Conservation (phyloP, 1,284 basidiomycete genomes). For the Trichosporon ovoides region DNA sequence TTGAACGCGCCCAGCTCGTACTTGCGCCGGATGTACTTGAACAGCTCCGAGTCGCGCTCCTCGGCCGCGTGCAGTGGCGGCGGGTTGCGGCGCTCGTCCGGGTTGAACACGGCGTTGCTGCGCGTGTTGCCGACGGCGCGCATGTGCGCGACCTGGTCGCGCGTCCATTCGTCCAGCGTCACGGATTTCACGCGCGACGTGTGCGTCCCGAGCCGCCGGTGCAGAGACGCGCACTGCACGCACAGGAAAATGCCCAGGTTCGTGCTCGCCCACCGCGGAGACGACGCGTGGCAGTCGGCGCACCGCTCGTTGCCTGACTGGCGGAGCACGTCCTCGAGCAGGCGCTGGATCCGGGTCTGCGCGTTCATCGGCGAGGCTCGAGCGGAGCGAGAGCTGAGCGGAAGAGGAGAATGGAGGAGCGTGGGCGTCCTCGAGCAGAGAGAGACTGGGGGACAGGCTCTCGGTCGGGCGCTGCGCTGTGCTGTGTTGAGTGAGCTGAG, state of each 20-base stretch:
- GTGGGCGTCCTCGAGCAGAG: too few species aligned
- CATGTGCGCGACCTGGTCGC: conserved; percentile 41
- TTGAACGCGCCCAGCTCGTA: conserved; percentile 46
- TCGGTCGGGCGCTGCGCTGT: too few species aligned
- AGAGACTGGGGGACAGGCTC: too few species aligned
- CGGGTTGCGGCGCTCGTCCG: conserved; percentile 40
- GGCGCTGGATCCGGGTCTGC: conserved; percentile 40
- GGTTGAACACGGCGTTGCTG: conserved; percentile 44
- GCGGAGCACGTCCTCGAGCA: conserved; percentile 43
- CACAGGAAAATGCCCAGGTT: conserved; percentile 47
- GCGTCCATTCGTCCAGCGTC: conserved; percentile 47
- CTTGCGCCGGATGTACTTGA: conserved; percentile 45
- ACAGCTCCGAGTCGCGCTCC: conserved; percentile 46
- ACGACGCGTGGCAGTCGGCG: conserved; percentile 43
- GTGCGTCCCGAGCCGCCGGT: conserved; percentile 48
- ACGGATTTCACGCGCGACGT: conserved; percentile 47
- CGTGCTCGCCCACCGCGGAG: conserved; percentile 46
- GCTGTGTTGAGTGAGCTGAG: not conserved
- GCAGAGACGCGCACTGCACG: conserved; percentile 40
- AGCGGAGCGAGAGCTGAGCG: not conserved
- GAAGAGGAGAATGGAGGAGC: too few species aligned
- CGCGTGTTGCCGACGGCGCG: conserved; percentile 38
- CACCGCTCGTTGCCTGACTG: conserved; percentile 46
- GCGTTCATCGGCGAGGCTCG: conserved; percentile 15
- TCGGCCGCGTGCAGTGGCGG: conserved; percentile 34